Conservation (phyloP, 2,329 filamentous ascomycete genomes). For the Diaporthe amygdali region DNA sequence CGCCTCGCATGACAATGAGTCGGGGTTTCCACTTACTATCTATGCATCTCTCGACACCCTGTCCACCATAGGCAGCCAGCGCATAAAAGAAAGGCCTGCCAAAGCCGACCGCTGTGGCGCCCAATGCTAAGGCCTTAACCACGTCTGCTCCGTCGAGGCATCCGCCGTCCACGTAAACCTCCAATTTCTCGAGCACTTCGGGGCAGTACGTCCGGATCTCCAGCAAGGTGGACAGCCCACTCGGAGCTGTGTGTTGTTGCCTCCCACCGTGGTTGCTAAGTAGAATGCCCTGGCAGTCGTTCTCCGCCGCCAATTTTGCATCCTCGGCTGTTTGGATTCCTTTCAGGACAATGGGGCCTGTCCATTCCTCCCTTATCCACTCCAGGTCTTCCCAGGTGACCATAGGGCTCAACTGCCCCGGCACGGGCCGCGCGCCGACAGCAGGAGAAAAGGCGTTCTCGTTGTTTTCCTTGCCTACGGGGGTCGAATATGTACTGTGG, state of each 20-base stretch:
- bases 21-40: conserved; percentile 25
- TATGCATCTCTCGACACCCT: conserved; percentile 21
- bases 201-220: conserved; percentile 59
- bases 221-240: conserved; percentile 42
- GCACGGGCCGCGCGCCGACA: conserved; percentile 19
- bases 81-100: conserved; percentile 43
- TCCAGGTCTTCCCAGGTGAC: conserved; percentile 28
- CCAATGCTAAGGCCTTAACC: conserved; percentile 58
- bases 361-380: conserved; percentile 31
- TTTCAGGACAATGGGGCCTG: conserved; percentile 30
- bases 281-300: conserved; percentile 25
- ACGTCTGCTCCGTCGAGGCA: conserved; percentile 61
- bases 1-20: background rate
- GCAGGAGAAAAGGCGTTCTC: conserved; percentile 25
- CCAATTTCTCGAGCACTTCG: conserved; percentile 53
- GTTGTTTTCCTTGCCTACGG: background rate
- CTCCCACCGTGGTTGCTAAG: conserved; percentile 27
- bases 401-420: conserved; percentile 23
- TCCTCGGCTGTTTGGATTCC: conserved; percentile 26
- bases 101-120: conserved; percentile 57
- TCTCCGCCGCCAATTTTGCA: conserved; percentile 21
- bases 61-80: conserved; percentile 35
- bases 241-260: conserved; percentile 23
- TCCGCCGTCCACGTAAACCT: conserved; percentile 61
- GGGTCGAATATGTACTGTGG: conserved; percentile 7